Base-by-base conservation (phyloP, 345 rosid species). In the Crucihimalaya himalaica region DNA sequence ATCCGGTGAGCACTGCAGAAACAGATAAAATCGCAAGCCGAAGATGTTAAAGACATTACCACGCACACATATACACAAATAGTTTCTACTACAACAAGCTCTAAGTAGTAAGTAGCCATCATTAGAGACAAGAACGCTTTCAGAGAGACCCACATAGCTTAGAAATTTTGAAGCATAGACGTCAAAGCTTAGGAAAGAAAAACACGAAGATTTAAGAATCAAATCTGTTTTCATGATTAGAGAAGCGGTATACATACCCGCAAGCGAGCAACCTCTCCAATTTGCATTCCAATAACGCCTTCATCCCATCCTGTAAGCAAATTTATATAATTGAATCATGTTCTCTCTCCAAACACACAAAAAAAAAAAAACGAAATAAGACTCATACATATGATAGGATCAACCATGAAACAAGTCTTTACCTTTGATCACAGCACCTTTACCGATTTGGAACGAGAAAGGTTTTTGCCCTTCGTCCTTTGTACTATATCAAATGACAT, bases 211-310 rank as follows among this genome's bases (percentile, higher is more conserved):
- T 35, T 4, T 35, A 9, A 35, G 39, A 35, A 29, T 29, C 5
- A 29, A 29, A 35, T 1, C 25, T 23, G 25, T 23, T 23, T 23
- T 18, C 18, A 58, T 7, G 45, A 40, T 28, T 34, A 14, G 66
- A 65, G 43, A 53, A 67, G 19, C 2, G 6, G n/a, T 62, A 45
- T 32, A 45, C 71, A 81, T 86, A 94, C 98, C 98, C 84, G 82
- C 40, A 91, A 85, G 59, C 93, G 96, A 82, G 98, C 97, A 63
- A 82, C 82, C 78, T 94, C 98, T 80, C 97, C 98, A 47, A 89
- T 70, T 79, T 91, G 96, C 98, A 94, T 94, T 70, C 89, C 97
- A 78, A 88, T 7, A 70, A 94, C 98, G 59, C 98, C 98, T 87
- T 91, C 98, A 86, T 94, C 98, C 97, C 97, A 91, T 79, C 98